Evolutionary conservation across 768 basidiomycete genomes (phyloP), one percentile per base, ranked within the genome.

Genomic region (Termitomyces heimii): DNA sequence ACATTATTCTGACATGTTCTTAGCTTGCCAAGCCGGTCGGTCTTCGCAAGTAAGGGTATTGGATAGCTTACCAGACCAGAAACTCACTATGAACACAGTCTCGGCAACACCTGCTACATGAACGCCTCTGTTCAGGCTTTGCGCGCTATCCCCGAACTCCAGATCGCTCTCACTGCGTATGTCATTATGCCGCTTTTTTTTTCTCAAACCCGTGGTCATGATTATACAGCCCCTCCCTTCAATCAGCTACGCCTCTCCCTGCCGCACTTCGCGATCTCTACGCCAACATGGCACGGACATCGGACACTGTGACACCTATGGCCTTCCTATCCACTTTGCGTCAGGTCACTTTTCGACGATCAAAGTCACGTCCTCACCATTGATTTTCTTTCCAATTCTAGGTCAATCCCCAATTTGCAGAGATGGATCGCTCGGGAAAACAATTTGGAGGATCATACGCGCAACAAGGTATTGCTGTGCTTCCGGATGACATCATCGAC

Each of bases 91-190:
- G 10, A 20, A 56, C 12, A 6, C 61, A 84, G 82, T 66, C 75
- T 95, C 37, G 94, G 96, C 35, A 98, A 98, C 68, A 98, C 95
- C 0, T 98, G 96, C 66, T 99, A 99, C 73, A 93, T 98, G 88
- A 98, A 96, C 68, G 85, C 97, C 1, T 93, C 92, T 2, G 77
- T 98, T 1, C 97, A 99, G 75, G 87, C 90, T n/a, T 80, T 99
- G 60, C 89, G 93, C 24, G 85, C 91, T 4, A 88, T 99, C 50
- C 94, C 95, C 2, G 94, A 97, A 64, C 80, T 99, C 5, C 87
- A 89, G 65, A 68, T 77, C 1, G 89, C 92, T 0, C 77, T 98
- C 22, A 70, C 70, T 65, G 71, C 73, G 83, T 88, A 67, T 62
- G 82, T 70, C 26, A n/a, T 29, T 24, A 48, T 26, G 26, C 28